Base-by-base conservation (phyloP, 2,329 filamentous ascomycete genomes). In the Fusarium lyarnte region DNA sequence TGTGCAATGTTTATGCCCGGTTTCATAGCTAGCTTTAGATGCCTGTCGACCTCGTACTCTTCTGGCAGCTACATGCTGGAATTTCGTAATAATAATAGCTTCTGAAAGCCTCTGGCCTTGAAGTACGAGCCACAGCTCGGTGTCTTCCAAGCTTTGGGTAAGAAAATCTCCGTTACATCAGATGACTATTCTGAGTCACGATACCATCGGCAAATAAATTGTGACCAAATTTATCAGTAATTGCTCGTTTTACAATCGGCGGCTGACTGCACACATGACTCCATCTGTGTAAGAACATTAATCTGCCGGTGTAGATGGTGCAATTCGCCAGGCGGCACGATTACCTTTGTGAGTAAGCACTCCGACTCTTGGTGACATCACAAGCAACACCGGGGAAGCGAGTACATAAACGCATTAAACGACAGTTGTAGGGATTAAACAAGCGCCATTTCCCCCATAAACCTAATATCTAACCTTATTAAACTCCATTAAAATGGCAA, bases 361-460 rank as follows among this genome's bases (percentile, higher is more conserved):
- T 14, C 51, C 51, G 51, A 54, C 2, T 23, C 10, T 14, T 1
- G 3, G 19, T 41, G 5, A 10, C 51, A 23, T 29, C 14, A 41
- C 35, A 5, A 27, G 14, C 19, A 27, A 1, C 12, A 36, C 0
- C 9, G 3, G 7, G 7, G 5, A 38, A 6, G 5, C 7, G 14
- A n/a, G 8, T 19, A 8, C 3, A 53, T 41, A 53, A 53, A 4
- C 7, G 0, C 27, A 9, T 31, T 0, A 6, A 23, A 17, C 5
- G 0, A 9, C 21, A 31, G 3, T 2, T n/a, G 3, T 3, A 17
- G 17, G 29, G 11, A 8, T 29, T 29, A 6, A 29, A 4, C 27
- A 27, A 39, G 14, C 6, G 8, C 8, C 14, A 16, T 1, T n/a
- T 23, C 13, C 33, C 35, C 51, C 35, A 41, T 0, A 27, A 38